Evolutionary conservation across 495 filamentous ascomycete genomes (phyloP).

Genomic region (Xylaria cubensis): DNA sequence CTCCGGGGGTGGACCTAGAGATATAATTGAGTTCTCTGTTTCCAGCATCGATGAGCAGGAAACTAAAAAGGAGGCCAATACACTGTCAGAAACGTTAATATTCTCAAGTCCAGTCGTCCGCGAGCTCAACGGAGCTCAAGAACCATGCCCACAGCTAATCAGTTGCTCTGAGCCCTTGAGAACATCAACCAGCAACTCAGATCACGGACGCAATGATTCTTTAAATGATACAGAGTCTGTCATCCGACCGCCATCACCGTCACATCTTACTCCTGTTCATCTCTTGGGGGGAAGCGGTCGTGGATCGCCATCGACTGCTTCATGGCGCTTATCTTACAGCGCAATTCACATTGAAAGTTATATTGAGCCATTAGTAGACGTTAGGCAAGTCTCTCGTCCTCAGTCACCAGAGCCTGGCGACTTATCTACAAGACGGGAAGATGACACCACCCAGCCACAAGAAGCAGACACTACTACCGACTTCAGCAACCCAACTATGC

Average conservation of each 20-base stretch:
- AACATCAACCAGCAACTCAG: slow-evolving; percentile 23
- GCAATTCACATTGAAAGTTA: slow-evolving; percentile 43
- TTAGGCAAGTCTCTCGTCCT: slow-evolving; percentile 3
- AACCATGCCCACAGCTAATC: slow-evolving; percentile 30
- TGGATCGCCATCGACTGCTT: slow-evolving; percentile 44
- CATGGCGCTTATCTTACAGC: slow-evolving; percentile 50
- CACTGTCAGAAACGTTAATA: slow-evolving; percentile 14
- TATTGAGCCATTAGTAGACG: slow-evolving; percentile 30
- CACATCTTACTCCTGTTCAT: slow-evolving; percentile 41
- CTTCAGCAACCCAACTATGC: slow-evolving; percentile 6
- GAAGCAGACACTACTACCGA: slow-evolving; percentile 10
- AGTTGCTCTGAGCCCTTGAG: slow-evolving; percentile 34
- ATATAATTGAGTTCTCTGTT: slow-evolving; percentile 50
- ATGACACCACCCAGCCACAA: slow-evolving; percentile 14
- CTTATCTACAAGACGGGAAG: background rate
- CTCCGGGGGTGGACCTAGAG: slow-evolving; percentile 47
- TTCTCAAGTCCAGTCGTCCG: slow-evolving; percentile 3
- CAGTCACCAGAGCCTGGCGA: slow-evolving; percentile 7
- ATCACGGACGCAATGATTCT: slow-evolving; percentile 21
- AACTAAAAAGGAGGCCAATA: slow-evolving; percentile 4
- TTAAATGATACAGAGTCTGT: slow-evolving; percentile 34
- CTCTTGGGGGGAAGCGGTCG: slow-evolving; percentile 31
- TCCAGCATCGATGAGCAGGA: slow-evolving; percentile 29
- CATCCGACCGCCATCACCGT: slow-evolving; percentile 39
- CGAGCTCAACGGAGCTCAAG: slow-evolving; percentile 10